Percentiles rank a stretch among this genome's conserved stretches.
Conservation (phyloP, 257 asterid species). For the Echites panduratus region DNA sequence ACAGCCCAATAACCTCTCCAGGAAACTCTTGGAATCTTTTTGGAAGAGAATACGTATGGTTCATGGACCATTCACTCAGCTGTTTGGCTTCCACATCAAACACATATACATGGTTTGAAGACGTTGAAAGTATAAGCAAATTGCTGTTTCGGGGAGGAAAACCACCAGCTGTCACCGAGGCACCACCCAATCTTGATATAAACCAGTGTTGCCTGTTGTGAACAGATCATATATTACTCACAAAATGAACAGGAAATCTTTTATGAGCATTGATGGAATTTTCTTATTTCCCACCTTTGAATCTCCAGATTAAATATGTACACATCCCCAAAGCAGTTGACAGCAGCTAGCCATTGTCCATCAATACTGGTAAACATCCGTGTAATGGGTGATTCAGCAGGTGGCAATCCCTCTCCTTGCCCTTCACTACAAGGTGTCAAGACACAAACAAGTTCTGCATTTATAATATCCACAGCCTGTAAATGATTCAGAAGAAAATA, state of each 20-base stretch:
- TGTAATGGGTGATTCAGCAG: conserved; percentile 83
- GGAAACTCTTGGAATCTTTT: conserved; percentile 93
- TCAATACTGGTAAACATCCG: conserved; percentile 74
- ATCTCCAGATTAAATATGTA: conserved; percentile 77
- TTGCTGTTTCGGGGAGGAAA: conserved; percentile 70
- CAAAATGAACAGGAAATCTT: not conserved
- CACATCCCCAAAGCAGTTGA: conserved; percentile 87
- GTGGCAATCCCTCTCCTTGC: conserved; percentile 44
- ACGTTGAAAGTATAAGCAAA: conserved; percentile 71
- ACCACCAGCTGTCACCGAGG: conserved; percentile 94
- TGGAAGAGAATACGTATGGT: conserved; percentile 69
- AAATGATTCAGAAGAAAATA: conserved; percentile 9
- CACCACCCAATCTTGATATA: conserved; percentile 85
- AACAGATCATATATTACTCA: conserved; percentile 5
- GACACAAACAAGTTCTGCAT: conserved; percentile 36
- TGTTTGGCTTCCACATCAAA: conserved; percentile 94
- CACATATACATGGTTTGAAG: conserved; percentile 87
- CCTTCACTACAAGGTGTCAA: conserved; percentile 63
- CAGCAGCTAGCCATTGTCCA: conserved; percentile 85
- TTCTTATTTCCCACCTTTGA: conserved; percentile 42
- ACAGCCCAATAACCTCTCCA: conserved; percentile 93
- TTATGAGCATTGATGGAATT: not conserved
- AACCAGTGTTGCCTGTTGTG: conserved; percentile 93
- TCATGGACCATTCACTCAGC: conserved; percentile 89
- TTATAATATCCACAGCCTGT: conserved; percentile 66